Base-by-base conservation (phyloP, 495 filamentous ascomycete species). In the Penicillium goetzii region DNA sequence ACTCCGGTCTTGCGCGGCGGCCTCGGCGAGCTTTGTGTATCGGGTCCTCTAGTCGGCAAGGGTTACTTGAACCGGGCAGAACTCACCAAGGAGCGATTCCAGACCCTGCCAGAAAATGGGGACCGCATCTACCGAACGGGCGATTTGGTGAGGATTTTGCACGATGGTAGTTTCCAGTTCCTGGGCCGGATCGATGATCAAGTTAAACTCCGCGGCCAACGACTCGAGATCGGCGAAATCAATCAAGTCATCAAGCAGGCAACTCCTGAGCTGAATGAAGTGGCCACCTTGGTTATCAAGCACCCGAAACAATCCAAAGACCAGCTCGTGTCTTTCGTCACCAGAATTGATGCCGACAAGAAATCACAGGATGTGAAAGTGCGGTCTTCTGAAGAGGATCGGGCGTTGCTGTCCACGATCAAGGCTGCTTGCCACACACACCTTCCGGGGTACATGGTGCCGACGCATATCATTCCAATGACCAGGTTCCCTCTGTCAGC, bases 11-110 rank as follows among this genome's bases (percentile, higher is more conserved):
- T 93, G 7, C 82, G 87, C n/a, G 93, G 93, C 7, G 89, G 85
- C 9, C 81, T 94, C 34, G 93, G 93, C 23, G 93, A 97, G 70
- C 84, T 97, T 6, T 96, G 92, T 67, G 87, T 97, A 33, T 90
- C 89, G 6, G 93, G 93, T 0, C 89, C 88, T 60, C 80, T 97
- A 6, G 92, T 97, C 34, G 93, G 89, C 8, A 92, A 89, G 66
- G 93, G 93, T 0, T 97, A 97, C 66, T 80, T 95, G 41, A 93
- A 93, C 45, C 83, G 92, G 4, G 82, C 86, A 3, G 86, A 92
- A 33, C 77, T 80, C 23, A 78, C 75, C 9, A 62, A 64, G 36
- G 71, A 71, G 47, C 76, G 80, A 17, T 83, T 82, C 59, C 69
- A 77, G 23, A 68, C 66, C 7, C 66, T 75, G 4, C 78, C 76